A percentile compares a stretch with the other conserved stretches of the same genome.
These are phyloP conservation scores for Suzukiozyma palmioleophila DNA, from an alignment of 1,139 yeast species.

Conservation along the genomic window DNA sequence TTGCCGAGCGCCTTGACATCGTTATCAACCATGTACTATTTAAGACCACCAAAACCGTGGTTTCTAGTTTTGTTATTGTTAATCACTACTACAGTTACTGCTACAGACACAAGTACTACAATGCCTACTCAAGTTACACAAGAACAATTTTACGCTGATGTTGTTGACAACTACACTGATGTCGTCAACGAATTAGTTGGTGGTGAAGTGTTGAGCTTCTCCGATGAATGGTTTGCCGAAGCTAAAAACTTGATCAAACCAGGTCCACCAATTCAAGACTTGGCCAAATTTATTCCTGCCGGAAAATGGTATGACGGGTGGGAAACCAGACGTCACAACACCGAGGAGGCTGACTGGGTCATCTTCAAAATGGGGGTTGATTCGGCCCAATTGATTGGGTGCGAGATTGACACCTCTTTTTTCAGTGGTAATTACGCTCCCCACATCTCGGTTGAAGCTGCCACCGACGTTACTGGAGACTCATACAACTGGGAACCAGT, in stretches of 20 bases:
- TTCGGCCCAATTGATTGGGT: constrained; percentile 72
- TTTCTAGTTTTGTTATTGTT: too few relatives aligned
- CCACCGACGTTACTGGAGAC: constrained; percentile 21
- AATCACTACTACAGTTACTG: too few relatives aligned
- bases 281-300: constrained; percentile 69
- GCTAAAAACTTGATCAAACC: constrained; percentile 88
- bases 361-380: constrained; percentile 78
- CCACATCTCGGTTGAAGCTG: constrained; percentile 76
- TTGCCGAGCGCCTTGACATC: too few relatives aligned
- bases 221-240: constrained; percentile 94
- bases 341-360: constrained; percentile 82
- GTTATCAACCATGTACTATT: neutral
- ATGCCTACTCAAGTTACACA: constrained; percentile 31
- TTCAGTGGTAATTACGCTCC: constrained; percentile 97
- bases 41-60: neutral
- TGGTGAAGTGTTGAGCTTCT: constrained; percentile 61
- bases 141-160: constrained; percentile 38
- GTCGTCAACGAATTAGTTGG: constrained; percentile 85
- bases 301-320: constrained; percentile 99
- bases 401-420: constrained; percentile 88
- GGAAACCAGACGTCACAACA: constrained; percentile 94
- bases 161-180: constrained; percentile 53
- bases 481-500: constrained; percentile 56
- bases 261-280: constrained; percentile 72
- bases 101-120: constrained; percentile 1